Evolutionary conservation across 2,329 filamentous ascomycete genomes (phyloP).

Genomic region (Chrysoporthe puriensis): DNA sequence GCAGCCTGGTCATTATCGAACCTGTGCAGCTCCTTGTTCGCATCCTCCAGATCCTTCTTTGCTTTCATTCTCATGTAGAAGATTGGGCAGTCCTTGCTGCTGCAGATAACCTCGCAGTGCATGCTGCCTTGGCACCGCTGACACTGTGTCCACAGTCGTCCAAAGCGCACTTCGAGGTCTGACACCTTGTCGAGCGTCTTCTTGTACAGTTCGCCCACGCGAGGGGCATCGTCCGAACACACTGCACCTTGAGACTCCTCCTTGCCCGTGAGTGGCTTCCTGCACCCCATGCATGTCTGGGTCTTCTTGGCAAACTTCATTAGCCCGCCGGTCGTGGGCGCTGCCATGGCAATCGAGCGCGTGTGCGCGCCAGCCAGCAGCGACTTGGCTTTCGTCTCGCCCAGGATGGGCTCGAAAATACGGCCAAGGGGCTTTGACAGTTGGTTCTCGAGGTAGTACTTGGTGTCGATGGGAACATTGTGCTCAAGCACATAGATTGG

Average conservation of each 20-base stretch:
- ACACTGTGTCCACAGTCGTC: slow-evolving; percentile 95
- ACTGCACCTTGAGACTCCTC: slow-evolving; percentile 84
- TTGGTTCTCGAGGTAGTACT: slow-evolving; percentile 98
- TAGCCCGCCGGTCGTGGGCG: slow-evolving; percentile 85
- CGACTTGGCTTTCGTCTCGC: slow-evolving; percentile 85
- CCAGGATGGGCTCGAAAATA: slow-evolving; percentile 97
- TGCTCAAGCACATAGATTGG: slow-evolving; percentile 96
- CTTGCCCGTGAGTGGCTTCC: slow-evolving; percentile 85
- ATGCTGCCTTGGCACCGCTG: slow-evolving; percentile 97
- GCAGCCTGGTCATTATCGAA: slow-evolving; percentile 87
- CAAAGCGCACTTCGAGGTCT: slow-evolving; percentile 91
- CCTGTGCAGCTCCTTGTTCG: slow-evolving; percentile 82
- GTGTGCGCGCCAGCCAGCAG: slow-evolving; percentile 93
- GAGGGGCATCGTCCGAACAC: slow-evolving; percentile 80
- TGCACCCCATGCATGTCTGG: slow-evolving; percentile 97
- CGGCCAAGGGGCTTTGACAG: slow-evolving; percentile 90
- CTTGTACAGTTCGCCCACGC: slow-evolving; percentile 91
- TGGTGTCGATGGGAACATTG: slow-evolving; percentile 96
- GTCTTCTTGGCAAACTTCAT: slow-evolving; percentile 99
- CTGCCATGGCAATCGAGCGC: slow-evolving; percentile 89
- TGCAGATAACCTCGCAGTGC: slow-evolving; percentile 98
- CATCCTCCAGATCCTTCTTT: slow-evolving; percentile 97
- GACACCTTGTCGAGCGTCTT: slow-evolving; percentile 86
- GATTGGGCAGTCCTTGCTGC: slow-evolving; percentile 93
- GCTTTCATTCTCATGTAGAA: slow-evolving; percentile 99